Conservation (phyloP, 2,329 filamentous ascomycete species). For the Arthrobotrys sphaeroides region DNA sequence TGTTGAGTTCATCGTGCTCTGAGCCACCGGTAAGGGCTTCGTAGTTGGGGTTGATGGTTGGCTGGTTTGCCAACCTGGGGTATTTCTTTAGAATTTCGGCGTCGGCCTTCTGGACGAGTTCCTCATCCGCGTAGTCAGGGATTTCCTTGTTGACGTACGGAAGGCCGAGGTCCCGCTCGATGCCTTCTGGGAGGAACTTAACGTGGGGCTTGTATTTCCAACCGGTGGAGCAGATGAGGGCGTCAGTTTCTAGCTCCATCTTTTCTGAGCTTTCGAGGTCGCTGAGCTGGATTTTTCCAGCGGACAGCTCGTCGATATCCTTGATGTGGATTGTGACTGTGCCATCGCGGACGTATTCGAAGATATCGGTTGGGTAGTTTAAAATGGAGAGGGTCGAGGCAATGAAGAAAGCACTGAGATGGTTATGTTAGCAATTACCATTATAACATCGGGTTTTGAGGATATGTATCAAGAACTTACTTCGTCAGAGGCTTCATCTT, state of each 20-base stretch:
- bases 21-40: constrained; percentile 60
- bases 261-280: constrained; percentile 60
- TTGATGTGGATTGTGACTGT: constrained; percentile 67
- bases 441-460: neutral
- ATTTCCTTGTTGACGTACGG: constrained; percentile 61
- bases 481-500: constrained; percentile 68
- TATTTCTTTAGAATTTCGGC: constrained; percentile 66
- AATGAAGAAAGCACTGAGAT: constrained; percentile 64
- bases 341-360: constrained; percentile 68
- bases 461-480: constrained; percentile 4
- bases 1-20: constrained; percentile 42
- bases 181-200: constrained; percentile 66
- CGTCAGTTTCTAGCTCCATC: constrained; percentile 65
- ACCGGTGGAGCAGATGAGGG: constrained; percentile 69
- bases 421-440: neutral
- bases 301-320: constrained; percentile 65
- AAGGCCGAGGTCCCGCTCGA: constrained; percentile 65
- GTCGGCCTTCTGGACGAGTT: constrained; percentile 65
- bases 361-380: constrained; percentile 70
- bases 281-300: constrained; percentile 65
- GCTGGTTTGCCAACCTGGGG: constrained; percentile 67
- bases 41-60: constrained; percentile 64
- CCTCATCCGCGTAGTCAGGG: constrained; percentile 60
- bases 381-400: constrained; percentile 69
- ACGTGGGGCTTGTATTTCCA: constrained; percentile 67